Percentiles rank a stretch among this genome's conserved stretches.
Evolutionary conservation across 169 alveolate genomes (phyloP).

Genomic region (Plasmodium ovale): DNA sequence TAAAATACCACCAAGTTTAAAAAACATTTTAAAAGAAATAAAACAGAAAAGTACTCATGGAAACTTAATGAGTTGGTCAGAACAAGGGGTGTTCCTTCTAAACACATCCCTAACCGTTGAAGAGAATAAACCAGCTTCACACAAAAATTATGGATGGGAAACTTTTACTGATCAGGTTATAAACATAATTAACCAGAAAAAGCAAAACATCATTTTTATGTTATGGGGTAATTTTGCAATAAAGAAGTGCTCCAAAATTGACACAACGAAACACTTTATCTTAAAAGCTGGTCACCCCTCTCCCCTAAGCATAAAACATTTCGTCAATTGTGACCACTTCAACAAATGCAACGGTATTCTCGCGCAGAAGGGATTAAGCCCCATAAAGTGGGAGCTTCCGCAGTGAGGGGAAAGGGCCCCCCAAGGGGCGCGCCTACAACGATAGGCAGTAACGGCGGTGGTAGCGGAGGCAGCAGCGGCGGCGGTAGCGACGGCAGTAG

Average conservation of each 20-base stretch:
- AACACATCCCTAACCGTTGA: constrained; percentile 96
- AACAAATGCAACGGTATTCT: constrained; percentile 88
- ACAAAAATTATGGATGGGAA: constrained; percentile 92
- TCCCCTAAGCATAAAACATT: constrained; percentile 89
- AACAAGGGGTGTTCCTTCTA: constrained; percentile 97
- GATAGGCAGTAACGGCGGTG: no score
- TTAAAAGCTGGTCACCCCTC: constrained; percentile 98
- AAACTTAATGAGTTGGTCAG: constrained; percentile 97
- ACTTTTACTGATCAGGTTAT: constrained; percentile 92
- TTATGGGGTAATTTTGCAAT: constrained; percentile 96
- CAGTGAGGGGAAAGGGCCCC: no score
- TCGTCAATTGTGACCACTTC: constrained; percentile 88
- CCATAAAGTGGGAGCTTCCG: constrained; percentile 85
- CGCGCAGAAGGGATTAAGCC: constrained; percentile 75
- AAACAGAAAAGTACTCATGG: constrained; percentile 93
- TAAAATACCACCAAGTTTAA: constrained; percentile 97
- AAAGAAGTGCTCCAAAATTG: constrained; percentile 91
- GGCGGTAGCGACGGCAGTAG: no score
- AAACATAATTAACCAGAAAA: constrained; percentile 85
- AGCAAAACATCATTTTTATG: constrained; percentile 90
- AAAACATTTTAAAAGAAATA: constrained; percentile 96
- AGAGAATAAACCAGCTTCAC: constrained; percentile 61
- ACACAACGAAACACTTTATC: constrained; percentile 91
- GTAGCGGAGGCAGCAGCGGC: no score
- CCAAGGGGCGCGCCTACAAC: no score